Conservation (phyloP, 2,329 filamentous ascomycete genomes). For the Venturia pyrina region DNA sequence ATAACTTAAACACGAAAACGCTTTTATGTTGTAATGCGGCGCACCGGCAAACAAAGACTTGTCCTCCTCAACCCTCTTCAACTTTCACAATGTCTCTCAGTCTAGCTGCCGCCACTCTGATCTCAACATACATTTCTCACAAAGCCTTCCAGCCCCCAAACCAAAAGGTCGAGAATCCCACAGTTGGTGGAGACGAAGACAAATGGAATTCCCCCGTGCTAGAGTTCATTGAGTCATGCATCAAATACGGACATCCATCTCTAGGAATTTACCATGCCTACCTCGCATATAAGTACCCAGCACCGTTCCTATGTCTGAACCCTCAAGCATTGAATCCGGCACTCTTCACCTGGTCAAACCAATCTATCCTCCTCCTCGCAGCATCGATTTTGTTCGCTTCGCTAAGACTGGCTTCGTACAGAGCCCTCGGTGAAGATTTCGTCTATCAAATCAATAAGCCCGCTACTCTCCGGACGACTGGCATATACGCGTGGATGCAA, state of each 20-base stretch:
- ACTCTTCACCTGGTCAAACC: not conserved
- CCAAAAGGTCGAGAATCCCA: not conserved
- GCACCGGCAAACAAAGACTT: not conserved
- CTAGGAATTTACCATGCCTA: slow-evolving; percentile 7
- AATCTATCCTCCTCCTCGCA: not conserved
- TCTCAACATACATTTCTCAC: not conserved
- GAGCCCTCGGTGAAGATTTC: slow-evolving; percentile 1
- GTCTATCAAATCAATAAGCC: slow-evolving; percentile 3
- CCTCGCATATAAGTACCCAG: not conserved
- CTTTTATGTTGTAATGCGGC: not conserved
- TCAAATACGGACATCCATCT: slow-evolving; percentile 5
- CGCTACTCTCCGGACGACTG: not conserved
- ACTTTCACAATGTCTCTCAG: not conserved
- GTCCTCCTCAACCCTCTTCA: too few relatives aligned
- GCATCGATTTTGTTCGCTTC: not conserved
- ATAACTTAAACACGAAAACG: not conserved
- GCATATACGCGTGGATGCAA: slow-evolving; percentile 3
- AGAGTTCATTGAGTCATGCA: not conserved
- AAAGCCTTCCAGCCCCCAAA: not conserved
- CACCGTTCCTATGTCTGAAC: not conserved
- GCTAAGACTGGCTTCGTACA: not conserved
- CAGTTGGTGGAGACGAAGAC: not conserved
- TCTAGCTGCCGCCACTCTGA: not conserved
- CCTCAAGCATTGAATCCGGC: not conserved
- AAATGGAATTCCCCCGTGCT: not conserved